Evolutionary conservation across 164 flowering plant species (phyloP).

Genomic region (Pachysandra terminalis): DNA sequence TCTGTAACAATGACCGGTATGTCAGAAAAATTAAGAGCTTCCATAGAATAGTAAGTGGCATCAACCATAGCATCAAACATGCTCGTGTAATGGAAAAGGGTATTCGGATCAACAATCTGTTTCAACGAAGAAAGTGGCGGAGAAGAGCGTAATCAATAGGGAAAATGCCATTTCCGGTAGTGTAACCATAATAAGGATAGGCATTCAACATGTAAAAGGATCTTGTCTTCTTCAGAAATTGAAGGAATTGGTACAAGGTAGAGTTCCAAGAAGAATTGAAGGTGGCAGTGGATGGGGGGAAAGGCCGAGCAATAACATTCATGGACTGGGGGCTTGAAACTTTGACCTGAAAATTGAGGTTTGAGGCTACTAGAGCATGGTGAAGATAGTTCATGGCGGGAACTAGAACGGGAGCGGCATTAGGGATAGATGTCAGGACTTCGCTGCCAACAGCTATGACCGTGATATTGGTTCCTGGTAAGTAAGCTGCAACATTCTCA

Average conservation of each 20-base stretch:
- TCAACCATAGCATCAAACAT: constrained; percentile 98
- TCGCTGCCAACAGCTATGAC: constrained; percentile 89
- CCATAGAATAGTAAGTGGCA: constrained; percentile 81
- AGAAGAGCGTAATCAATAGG: constrained; percentile 91
- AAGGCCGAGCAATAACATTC: constrained; percentile 69
- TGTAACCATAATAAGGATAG: constrained; percentile 79
- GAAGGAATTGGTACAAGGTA: constrained; percentile 72
- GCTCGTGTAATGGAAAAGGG: constrained; percentile 74
- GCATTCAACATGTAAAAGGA: constrained; percentile 87
- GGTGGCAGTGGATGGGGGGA: constrained; percentile 90
- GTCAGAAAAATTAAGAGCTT: constrained; percentile 59
- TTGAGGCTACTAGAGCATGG: constrained; percentile 58
- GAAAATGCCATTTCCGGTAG: constrained; percentile 68
- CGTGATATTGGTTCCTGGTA: constrained; percentile 80
- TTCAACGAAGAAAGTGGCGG: constrained; percentile 55
- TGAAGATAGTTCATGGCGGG: constrained; percentile 73
- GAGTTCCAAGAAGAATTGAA: constrained; percentile 78
- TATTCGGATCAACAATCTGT: constrained; percentile 94
- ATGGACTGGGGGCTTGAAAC: constrained; percentile 68
- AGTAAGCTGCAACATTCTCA: constrained; percentile 59
- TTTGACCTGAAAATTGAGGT: constrained; percentile 49
- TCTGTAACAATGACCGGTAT: constrained; percentile 83
- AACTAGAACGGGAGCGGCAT: constrained; percentile 67
- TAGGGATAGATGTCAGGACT: constrained; percentile 71
- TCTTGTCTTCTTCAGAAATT: constrained; percentile 68